Evolutionary conservation across 805 yeast species (phyloP), one percentile per base, ranked within the genome.

Genomic region (Starmera amethionina): DNA sequence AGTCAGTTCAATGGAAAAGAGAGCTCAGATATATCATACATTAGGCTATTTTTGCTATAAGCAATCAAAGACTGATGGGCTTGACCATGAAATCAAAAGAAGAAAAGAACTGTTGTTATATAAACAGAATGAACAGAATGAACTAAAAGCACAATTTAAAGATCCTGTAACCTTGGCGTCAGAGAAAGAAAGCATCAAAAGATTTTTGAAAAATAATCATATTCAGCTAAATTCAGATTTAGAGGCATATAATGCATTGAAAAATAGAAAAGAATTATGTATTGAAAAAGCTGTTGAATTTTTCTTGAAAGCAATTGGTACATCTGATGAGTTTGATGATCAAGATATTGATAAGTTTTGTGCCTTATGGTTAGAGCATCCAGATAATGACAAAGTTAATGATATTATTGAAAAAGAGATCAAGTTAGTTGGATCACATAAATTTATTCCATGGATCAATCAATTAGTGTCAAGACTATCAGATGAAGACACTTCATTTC

Each of bases 341-440:
- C 75, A 73, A 43, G 81, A 75, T 38, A 62, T 82, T 27, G 94
- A 86, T 52, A 73, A 84, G 41, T 81, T 89, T 45, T 81, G 89
- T 57, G 82, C 89, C 0, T 57, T 90, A 10, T 90, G 97, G 95
- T 65, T 90, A 32, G 83, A 80, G 44, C 70, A 76, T 47, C 67
- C 77, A 3, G 54, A 56, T 6, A 65, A 67, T 30, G 68, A 58
- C 1, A 56, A 52, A 0, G 60, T 82, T 5, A 79, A 75, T 46
- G 44, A 41, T 4, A 48, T 60, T 8, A 63, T 83, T 9, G 50
- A 51, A 12, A 48, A 54, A 2, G 60, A 63, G 5, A 51, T 81
- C 3, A 38, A 51, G 0, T 37, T 38, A 0, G 59, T 85, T 15
- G 82, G 94, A 0, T 65, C 73, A 12, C 65, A 67, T 52, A 79